phyloP scores from a whole-genome alignment of 257 asterid species.

The Forsythia viridissima region DNA sequence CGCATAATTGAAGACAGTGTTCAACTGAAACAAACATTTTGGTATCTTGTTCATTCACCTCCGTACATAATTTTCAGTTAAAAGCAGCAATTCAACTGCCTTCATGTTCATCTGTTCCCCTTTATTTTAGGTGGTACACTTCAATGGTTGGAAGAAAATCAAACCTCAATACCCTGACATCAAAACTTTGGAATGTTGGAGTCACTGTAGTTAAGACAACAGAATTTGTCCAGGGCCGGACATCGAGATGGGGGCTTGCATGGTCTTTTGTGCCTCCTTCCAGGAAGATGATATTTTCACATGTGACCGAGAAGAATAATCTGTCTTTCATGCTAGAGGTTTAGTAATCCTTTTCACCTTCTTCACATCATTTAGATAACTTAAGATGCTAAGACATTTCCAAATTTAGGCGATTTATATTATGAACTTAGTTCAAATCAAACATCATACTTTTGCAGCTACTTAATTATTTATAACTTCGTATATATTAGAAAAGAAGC shows the following conservation, averaged over 20 bases:
- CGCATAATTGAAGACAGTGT: conserved; percentile 81
- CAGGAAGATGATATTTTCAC: conserved; percentile 42
- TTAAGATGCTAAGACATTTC: not conserved
- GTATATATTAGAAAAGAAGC: not conserved
- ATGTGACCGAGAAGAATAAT: conserved; percentile 49
- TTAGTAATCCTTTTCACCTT: not conserved
- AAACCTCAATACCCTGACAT: conserved; percentile 66
- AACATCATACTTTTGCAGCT: not conserved
- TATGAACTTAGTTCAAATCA: not conserved
- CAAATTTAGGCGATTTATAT: not conserved
- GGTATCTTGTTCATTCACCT: conserved; percentile 39
- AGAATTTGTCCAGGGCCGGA: conserved; percentile 94
- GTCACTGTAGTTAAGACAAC: conserved; percentile 89
- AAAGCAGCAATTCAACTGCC: not conserved
- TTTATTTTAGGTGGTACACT: conserved; percentile 82
- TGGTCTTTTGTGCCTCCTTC: conserved; percentile 83
- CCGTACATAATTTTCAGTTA: not conserved
- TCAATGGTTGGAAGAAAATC: conserved; percentile 93
- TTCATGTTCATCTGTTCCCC: not conserved
- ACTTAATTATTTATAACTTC: not conserved
- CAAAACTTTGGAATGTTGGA: conserved; percentile 76
- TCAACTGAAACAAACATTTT: conserved; percentile 58
- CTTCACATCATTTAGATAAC: not conserved
- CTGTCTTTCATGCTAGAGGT: conserved; percentile 87
- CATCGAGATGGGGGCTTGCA: conserved; percentile 96